A percentile compares a stretch with the other conserved stretches of the same genome.
These are phyloP conservation scores for Cercospora sesami DNA, from an alignment of 2,329 filamentous ascomycete genomes.

Conservation along the genomic window DNA sequence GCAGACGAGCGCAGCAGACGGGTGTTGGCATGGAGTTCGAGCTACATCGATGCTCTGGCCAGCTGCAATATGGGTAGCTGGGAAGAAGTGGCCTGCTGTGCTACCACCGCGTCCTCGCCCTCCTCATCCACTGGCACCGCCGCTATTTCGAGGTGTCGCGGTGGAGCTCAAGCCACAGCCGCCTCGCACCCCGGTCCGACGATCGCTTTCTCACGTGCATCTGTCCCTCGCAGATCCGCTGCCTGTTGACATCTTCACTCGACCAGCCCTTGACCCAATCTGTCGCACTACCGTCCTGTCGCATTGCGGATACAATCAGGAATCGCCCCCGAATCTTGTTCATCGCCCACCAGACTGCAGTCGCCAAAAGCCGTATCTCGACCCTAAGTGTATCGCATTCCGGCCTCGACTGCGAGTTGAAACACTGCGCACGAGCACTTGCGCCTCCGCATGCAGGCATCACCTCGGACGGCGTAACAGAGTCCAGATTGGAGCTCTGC, in stretches of 20 bases:
- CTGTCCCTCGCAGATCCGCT: not conserved
- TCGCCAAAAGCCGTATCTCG: not conserved
- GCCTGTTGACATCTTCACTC: not conserved
- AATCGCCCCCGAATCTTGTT: not conserved
- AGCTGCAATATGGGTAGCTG: not conserved
- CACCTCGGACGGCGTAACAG: not conserved
- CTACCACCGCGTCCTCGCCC: not conserved
- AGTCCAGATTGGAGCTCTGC: constrained; percentile 5
- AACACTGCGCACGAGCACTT: constrained; percentile 3
- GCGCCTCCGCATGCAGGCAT: constrained; percentile 13
- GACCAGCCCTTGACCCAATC: not conserved
- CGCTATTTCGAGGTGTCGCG: constrained; percentile 4
- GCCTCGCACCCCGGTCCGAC: not conserved
- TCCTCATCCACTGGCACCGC: not conserved
- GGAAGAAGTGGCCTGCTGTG: not conserved
- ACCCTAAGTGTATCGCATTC: not conserved
- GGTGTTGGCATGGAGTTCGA: not conserved
- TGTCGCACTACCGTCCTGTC: not conserved
- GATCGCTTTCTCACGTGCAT: not conserved
- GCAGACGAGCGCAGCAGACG: not conserved
- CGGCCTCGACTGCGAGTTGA: not conserved
- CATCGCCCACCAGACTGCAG: not conserved
- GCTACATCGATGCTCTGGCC: not conserved
- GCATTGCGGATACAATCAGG: not conserved
- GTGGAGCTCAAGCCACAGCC: not conserved